A percentile compares a stretch with the other conserved stretches of the same genome.
phyloP scores from a whole-genome alignment of 2,329 filamentous ascomycete species.

The Hirsutella minnesotensis region DNA sequence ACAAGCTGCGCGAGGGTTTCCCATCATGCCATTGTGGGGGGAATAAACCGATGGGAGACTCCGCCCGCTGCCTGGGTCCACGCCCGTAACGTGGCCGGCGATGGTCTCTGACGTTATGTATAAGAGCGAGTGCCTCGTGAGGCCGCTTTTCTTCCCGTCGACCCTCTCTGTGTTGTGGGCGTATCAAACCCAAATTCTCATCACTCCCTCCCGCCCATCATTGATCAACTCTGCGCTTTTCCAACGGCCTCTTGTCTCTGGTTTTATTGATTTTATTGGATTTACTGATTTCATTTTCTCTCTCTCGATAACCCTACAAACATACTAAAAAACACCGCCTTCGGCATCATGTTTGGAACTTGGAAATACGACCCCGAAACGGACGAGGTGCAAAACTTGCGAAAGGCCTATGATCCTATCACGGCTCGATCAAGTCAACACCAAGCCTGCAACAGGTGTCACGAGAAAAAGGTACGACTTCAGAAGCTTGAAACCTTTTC shows the following conservation, averaged over 20 bases:
- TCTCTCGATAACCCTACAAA: not conserved
- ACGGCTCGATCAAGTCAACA: slow-evolving; percentile 25
- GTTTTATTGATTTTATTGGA: not conserved
- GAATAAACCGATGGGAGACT: not conserved
- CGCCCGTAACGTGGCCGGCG: not conserved
- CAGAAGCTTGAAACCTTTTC: no score
- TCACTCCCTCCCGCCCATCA: not conserved
- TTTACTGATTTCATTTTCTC: not conserved
- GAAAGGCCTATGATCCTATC: slow-evolving; percentile 23
- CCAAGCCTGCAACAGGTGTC: slow-evolving; percentile 25
- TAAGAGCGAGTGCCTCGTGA: not conserved
- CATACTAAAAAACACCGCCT: not conserved
- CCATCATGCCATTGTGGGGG: slow-evolving; percentile 2
- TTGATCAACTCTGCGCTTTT: not conserved
- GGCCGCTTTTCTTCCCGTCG: not conserved
- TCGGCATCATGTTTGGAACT: slow-evolving; percentile 21
- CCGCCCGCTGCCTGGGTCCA: slow-evolving; percentile 3
- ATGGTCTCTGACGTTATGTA: not conserved
- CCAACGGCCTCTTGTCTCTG: not conserved
- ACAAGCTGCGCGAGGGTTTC: not conserved
- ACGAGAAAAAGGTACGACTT: slow-evolving; percentile 24
- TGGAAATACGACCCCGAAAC: slow-evolving; percentile 27
- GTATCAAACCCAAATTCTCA: not conserved
- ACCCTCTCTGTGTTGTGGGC: not conserved
- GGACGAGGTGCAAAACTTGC: slow-evolving; percentile 23